Evolutionary conservation across 1,284 basidiomycete species (phyloP).

Genomic region (Irpex sp.): DNA sequence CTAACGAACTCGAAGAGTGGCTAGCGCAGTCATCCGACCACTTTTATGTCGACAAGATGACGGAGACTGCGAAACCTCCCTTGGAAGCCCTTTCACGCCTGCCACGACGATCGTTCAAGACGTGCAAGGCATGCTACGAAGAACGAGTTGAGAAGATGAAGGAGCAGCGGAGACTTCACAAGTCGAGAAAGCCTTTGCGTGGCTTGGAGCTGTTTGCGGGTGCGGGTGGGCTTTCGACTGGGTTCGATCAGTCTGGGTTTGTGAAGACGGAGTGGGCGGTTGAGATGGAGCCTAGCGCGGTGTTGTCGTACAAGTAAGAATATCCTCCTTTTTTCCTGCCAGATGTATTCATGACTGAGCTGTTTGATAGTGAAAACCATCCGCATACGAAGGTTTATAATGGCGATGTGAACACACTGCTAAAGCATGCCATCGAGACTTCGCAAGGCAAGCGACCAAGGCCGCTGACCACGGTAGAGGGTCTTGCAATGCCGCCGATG

Average conservation of each 20-base stretch:
- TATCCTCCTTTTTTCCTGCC: neutral
- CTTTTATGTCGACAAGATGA: conserved; percentile 44
- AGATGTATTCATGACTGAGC: neutral
- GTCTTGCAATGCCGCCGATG: conserved; percentile 41
- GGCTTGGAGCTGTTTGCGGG: conserved; percentile 67
- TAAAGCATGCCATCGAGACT: conserved; percentile 52
- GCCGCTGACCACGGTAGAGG: neutral
- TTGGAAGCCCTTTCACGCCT: conserved; percentile 29
- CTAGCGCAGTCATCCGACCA: conserved; percentile 43
- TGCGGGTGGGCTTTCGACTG: conserved; percentile 67
- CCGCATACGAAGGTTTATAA: conserved; percentile 55
- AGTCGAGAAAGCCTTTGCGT: conserved; percentile 38
- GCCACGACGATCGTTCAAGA: conserved; percentile 26
- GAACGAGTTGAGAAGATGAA: conserved; percentile 27
- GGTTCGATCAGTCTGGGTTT: conserved; percentile 53
- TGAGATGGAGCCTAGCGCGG: conserved; percentile 60
- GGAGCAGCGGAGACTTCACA: conserved; percentile 27
- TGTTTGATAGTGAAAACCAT: conserved; percentile 50
- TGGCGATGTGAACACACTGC: conserved; percentile 56
- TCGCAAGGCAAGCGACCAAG: conserved; percentile 29
- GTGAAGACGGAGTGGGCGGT: conserved; percentile 65
- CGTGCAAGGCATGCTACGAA: conserved; percentile 37
- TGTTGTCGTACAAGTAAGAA: conserved; percentile 52
- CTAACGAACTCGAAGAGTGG: conserved; percentile 42
- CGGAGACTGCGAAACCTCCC: neutral